Base-by-base conservation (phyloP, 1,284 basidiomycete species). In the Inonotus obliquus region DNA sequence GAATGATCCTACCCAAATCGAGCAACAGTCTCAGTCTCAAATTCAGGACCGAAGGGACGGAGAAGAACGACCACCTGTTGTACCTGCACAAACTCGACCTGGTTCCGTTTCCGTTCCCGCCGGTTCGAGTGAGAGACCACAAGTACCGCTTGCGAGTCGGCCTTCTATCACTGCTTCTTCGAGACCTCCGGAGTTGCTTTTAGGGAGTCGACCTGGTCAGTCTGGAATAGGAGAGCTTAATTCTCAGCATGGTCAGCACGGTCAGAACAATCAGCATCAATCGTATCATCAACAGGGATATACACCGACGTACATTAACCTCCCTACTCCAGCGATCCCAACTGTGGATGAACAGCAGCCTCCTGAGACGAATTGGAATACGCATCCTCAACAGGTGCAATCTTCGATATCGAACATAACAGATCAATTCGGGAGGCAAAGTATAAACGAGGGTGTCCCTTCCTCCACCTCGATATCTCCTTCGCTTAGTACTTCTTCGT, bases 341-440 rank as follows among this genome's bases (percentile, higher is more conserved):
- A n/a, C 23, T 19, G 21, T 11, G 21, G 9, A 45, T 19, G 39
- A 23, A 60, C 38, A 44, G n/a, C n/a, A 52, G 11, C 57, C 57
- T 35, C 25, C n/a, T n/a, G n/a, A n/a, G 74, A 54, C 74, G 77
- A 57, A 68, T 65, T 25, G 68, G 71, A 56, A 72, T 73, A 41
- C 67, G 62, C n/a, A 71, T 75, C 35, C 71, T 70, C 41, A 39
- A 70, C 71, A 23, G 69, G 70, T 14, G 44, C 63, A 39, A 61
- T 67, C 5, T 14, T n/a, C 19, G 41, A 19, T 44, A 17, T 45
- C 62, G 52, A 35, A 62, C 10, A 63, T 72, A 23, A 60, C 65
- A 2, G 66, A 70, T 25, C 65, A 66, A 52, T 70, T 69, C 63
- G 65, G 62, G 55, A 68, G 64, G 44, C 69, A 68, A 52, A 54